Evolutionary conservation across 2,329 filamentous ascomycete species (phyloP).

Genomic region (Bertia moriformis): DNA sequence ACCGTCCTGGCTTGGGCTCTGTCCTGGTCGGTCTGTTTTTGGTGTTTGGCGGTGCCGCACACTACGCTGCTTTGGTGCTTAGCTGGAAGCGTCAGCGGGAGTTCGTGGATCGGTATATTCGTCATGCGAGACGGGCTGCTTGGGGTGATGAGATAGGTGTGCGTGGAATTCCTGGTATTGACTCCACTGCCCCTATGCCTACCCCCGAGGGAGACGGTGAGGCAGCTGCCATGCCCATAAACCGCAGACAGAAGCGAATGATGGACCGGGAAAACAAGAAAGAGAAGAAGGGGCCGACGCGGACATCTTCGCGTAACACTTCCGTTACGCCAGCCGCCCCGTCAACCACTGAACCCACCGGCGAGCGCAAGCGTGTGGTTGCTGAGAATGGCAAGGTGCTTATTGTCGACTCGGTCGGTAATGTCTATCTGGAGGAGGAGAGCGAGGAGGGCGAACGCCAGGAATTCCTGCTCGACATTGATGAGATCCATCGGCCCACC

Average conservation of each 20-base stretch:
- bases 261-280: conserved; percentile 4
- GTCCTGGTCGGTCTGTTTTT: conserved; percentile 47
- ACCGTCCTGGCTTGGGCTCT: conserved; percentile 47
- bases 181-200: conserved; percentile 15
- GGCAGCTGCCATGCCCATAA: background rate
- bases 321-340: conserved; percentile 13
- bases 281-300: conserved; percentile 15
- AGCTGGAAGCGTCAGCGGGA: conserved; percentile 46
- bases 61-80: conserved; percentile 45
- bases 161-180: conserved; percentile 25
- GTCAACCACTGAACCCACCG: conserved; percentile 30
- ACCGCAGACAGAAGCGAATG: conserved; percentile 1
- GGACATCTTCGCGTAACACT: conserved; percentile 9
- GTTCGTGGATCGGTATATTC: conserved; percentile 51
- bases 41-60: conserved; percentile 42
- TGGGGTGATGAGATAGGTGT: conserved; percentile 38
- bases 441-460: conserved; percentile 41
- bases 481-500: conserved; percentile 43
- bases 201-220: conserved; percentile 10
- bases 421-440: conserved; percentile 51
- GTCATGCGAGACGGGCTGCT: conserved; percentile 45
- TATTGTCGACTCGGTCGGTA: conserved; percentile 50
- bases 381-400: conserved; percentile 56
- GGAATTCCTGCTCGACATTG: conserved; percentile 48
- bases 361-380: conserved; percentile 36